Conservation (phyloP, 495 filamentous ascomycete genomes). For the Talaromyces trachyspermus region DNA sequence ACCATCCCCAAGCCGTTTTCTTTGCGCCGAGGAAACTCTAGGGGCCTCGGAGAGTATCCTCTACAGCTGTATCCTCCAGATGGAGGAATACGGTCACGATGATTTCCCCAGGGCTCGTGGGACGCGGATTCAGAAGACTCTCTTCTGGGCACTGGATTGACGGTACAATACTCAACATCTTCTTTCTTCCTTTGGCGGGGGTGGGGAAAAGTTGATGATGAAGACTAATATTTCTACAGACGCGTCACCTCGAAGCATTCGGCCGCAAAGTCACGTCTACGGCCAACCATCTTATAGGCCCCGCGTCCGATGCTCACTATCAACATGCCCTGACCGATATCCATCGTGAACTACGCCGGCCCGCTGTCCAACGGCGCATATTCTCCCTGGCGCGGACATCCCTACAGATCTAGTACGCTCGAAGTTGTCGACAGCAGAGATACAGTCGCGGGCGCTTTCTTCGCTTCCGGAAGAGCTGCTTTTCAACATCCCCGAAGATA, state of each 20-base stretch:
- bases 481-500: slow-evolving; percentile 73
- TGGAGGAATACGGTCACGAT: slow-evolving; percentile 41
- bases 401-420: slow-evolving; percentile 90
- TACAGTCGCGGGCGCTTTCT: slow-evolving; percentile 86
- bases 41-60: neutral
- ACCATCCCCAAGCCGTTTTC: no score
- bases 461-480: slow-evolving; percentile 89
- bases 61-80: slow-evolving; percentile 12
- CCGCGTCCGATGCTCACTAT: slow-evolving; percentile 63
- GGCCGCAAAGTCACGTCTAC: slow-evolving; percentile 91
- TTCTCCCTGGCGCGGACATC: slow-evolving; percentile 83
- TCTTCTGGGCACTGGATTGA: slow-evolving; percentile 46
- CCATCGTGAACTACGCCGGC: slow-evolving; percentile 77
- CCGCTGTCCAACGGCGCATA: slow-evolving; percentile 76
- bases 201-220: no score
- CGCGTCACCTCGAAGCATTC: slow-evolving; percentile 86
- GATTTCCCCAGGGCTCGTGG: slow-evolving; percentile 39
- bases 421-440: slow-evolving; percentile 83
- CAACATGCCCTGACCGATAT: slow-evolving; percentile 82
- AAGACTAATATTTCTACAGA: slow-evolving; percentile 37
- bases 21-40: no score
- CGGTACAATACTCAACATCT: no score
- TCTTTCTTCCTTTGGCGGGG: no score
- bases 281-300: slow-evolving; percentile 78
- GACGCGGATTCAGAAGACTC: slow-evolving; percentile 40